phyloP scores from a whole-genome alignment of 1,284 basidiomycete genomes.

The Puccinia novopanici region DNA sequence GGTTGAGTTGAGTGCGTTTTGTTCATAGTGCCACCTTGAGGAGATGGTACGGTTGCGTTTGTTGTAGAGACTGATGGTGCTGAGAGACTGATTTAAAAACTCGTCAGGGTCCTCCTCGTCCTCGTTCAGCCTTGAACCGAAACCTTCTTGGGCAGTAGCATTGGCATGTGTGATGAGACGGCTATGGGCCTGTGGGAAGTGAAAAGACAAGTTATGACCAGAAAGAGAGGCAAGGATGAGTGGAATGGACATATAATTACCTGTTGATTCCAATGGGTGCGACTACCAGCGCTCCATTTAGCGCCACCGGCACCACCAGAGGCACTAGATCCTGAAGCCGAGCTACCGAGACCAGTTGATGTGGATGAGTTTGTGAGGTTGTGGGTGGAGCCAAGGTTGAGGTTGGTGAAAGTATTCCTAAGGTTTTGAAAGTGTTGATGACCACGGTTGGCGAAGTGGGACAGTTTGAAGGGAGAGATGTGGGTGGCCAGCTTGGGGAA shows the following conservation, averaged over 20 bases:
- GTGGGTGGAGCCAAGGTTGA: slow-evolving; percentile 36
- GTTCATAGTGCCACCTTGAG: no score
- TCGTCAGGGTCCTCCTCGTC: slow-evolving; percentile 47
- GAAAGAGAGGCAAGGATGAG: background rate
- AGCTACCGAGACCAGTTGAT: slow-evolving; percentile 9
- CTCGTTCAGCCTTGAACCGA: slow-evolving; percentile 30
- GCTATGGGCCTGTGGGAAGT: slow-evolving; percentile 24
- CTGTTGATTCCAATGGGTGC: slow-evolving; percentile 49
- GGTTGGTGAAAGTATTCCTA: slow-evolving; percentile 39
- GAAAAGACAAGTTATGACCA: background rate
- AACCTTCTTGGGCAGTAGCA: slow-evolving; percentile 29
- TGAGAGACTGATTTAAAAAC: background rate
- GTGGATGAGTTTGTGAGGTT: slow-evolving; percentile 10
- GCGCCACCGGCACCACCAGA: slow-evolving; percentile 38
- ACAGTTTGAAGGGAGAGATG: slow-evolving; percentile 50
- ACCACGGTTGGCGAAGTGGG: slow-evolving; percentile 47
- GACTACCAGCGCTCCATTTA: slow-evolving; percentile 47
- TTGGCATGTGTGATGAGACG: slow-evolving; percentile 39
- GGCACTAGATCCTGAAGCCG: slow-evolving; percentile 27
- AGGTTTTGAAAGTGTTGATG: slow-evolving; percentile 42
- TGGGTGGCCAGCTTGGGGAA: slow-evolving; percentile 44
- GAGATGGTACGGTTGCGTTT: slow-evolving; percentile 43
- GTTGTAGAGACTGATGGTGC: slow-evolving; percentile 13
- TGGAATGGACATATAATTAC: slow-evolving; percentile 11
- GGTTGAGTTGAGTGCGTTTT: slow-evolving; percentile 15